Percentiles rank a stretch among this genome's conserved stretches.
Conservation (phyloP, 1,284 basidiomycete genomes). For the Pholiota adiposa region DNA sequence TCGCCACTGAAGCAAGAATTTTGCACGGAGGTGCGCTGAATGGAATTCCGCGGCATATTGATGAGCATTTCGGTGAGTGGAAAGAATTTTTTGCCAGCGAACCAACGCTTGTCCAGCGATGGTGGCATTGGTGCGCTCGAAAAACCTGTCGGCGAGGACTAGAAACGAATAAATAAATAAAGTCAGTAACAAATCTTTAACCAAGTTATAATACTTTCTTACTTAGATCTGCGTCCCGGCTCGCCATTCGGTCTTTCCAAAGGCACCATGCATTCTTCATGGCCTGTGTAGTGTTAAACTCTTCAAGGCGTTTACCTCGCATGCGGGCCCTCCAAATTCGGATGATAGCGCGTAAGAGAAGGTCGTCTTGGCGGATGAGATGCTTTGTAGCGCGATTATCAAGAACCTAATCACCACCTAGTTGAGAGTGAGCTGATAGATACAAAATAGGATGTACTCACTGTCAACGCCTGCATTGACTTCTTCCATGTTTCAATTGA, state of each 20-base stretch:
- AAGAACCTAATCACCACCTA: constrained; percentile 35
- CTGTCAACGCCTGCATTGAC: constrained; percentile 52
- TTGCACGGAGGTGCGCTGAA: constrained; percentile 27
- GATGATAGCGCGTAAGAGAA: constrained; percentile 65
- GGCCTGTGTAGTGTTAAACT: constrained; percentile 52
- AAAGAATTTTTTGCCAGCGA: constrained; percentile 53
- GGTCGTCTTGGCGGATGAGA: constrained; percentile 60
- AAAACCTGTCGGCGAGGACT: constrained; percentile 62
- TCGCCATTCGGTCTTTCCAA: constrained; percentile 57
- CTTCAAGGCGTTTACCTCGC: constrained; percentile 63
- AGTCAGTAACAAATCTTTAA: constrained; percentile 6
- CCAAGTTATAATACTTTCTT: constrained; percentile 10
- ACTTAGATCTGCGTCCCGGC: constrained; percentile 53
- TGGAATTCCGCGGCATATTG: constrained; percentile 46
- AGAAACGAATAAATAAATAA: background rate
- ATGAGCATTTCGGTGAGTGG: constrained; percentile 53
- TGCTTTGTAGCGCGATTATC: constrained; percentile 63
- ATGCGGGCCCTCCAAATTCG: constrained; percentile 78
- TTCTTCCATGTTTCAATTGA: constrained; percentile 60
- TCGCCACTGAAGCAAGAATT: constrained; percentile 61
- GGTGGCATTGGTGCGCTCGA: constrained; percentile 47
- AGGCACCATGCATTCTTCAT: constrained; percentile 50
- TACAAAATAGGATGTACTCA: constrained; percentile 33
- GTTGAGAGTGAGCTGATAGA: background rate
- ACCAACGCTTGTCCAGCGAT: constrained; percentile 43